phyloP scores from a whole-genome alignment of 345 rosid species.

The Euphorbia peplus region DNA sequence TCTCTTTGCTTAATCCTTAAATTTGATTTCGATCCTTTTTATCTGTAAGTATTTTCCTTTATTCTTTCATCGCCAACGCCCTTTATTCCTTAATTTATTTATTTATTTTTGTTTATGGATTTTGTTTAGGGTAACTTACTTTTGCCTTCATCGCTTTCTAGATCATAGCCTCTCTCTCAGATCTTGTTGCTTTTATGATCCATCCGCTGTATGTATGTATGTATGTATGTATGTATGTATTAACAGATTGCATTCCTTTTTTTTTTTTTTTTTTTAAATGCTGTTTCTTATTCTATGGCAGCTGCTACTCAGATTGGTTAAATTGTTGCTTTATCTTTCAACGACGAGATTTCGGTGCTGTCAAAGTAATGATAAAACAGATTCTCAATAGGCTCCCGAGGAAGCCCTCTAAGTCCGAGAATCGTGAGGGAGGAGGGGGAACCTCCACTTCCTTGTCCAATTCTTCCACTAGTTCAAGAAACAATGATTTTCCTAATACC shows the following conservation, averaged over 20 bases:
- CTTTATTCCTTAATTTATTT: not conserved
- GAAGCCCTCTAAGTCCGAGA: slow-evolving; percentile 54
- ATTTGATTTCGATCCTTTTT: slow-evolving; percentile 10
- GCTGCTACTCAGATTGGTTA: no score
- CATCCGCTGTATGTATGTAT: no score
- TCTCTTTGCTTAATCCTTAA: slow-evolving; percentile 9
- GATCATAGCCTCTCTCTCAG: slow-evolving; percentile 44
- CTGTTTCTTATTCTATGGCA: slow-evolving; percentile 9
- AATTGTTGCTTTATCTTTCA: no score
- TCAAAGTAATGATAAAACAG: slow-evolving; percentile 50
- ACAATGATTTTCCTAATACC: slow-evolving; percentile 33
- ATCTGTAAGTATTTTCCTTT: slow-evolving; percentile 25
- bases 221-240: no score
- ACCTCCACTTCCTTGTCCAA: slow-evolving; percentile 37
- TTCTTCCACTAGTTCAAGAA: slow-evolving; percentile 39
- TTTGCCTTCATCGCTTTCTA: slow-evolving; percentile 20
- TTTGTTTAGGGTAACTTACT: slow-evolving; percentile 24
- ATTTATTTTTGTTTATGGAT: slow-evolving; percentile 7
- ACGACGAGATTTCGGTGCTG: no score
- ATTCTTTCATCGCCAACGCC: not conserved
- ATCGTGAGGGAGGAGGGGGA: slow-evolving; percentile 54
- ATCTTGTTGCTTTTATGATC: slow-evolving; percentile 39
- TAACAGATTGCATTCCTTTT: not conserved
- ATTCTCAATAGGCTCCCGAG: slow-evolving; percentile 56
- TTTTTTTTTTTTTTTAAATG: slow-evolving; percentile 9